Percentiles rank a stretch among this genome's conserved stretches.
These are phyloP conservation scores for Clonostachys byssicola DNA, from an alignment of 2,329 filamentous ascomycete genomes.

Conservation along the genomic window DNA sequence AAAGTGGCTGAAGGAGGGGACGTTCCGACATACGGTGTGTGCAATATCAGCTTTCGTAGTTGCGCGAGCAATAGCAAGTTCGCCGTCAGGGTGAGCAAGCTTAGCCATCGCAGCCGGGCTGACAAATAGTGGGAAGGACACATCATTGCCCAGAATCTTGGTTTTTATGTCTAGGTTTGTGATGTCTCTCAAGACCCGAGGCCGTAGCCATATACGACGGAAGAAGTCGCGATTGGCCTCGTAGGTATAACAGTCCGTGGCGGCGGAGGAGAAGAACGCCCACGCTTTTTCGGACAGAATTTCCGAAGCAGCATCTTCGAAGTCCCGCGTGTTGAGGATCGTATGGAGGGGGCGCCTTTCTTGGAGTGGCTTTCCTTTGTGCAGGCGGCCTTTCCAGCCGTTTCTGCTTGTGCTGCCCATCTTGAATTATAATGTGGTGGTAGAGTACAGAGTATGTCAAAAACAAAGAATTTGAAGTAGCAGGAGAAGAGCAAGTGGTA, in stretches of 20 bases:
- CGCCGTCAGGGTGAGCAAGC: constrained; percentile 55
- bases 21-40: background rate
- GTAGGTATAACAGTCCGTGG: constrained; percentile 51
- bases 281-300: constrained; percentile 54
- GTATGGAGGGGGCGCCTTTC: background rate
- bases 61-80: constrained; percentile 49
- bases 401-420: no score
- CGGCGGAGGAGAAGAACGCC: constrained; percentile 61
- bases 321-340: constrained; percentile 40
- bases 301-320: constrained; percentile 45
- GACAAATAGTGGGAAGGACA: constrained; percentile 52
- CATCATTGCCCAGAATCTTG: constrained; percentile 44
- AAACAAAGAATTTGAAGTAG: no score
- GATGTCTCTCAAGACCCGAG: constrained; percentile 50
- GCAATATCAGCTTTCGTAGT: constrained; percentile 13
- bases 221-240: constrained; percentile 47
- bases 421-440: no score
- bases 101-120: constrained; percentile 58
- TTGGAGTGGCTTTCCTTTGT: background rate
- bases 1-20: no score
- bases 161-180: constrained; percentile 39
- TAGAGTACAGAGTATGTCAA: no score
- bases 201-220: constrained; percentile 49
- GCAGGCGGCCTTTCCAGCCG: no score
- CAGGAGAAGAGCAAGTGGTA: no score